Evolutionary conservation across 106 monocot species (phyloP), one percentile per base, ranked within the genome.

Genomic region (Allium fistulosum): DNA sequence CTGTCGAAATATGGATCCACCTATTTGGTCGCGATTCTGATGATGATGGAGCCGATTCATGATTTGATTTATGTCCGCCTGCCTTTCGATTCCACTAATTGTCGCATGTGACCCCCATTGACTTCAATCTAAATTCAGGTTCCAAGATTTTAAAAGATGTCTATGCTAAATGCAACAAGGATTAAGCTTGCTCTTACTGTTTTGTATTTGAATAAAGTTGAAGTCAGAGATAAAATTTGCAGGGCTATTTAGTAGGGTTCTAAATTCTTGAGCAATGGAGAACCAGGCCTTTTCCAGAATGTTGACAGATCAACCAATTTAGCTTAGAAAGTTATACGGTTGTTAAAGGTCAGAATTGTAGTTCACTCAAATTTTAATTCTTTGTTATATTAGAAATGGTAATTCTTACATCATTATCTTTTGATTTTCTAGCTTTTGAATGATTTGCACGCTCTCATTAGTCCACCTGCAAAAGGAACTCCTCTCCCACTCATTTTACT

Each of bases 171-270:
- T 71, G 80, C 76, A n/a, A 75, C 84, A 49, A 81, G 89, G 71
- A 80, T 81, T 46, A 83, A 94, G 71, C 86, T 94, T 66, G 86
- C 79, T 69, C 82, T 90, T 11, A 52, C 87, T 51, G 84, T 94
- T 53, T 68, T 89, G 63, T 94, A 94, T 71, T 59, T 94, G 69
- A 94, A 90, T 78, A 89, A 94, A 81, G 73, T 88, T 48, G 93
- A 94, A 71, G 86, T 88, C 15, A 86, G 93, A 72, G 93, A 94
- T 78, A 94, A 94, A 78, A 87, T 94, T 47, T 94, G 93, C 59
- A 79, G 93, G 58, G 84, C 89, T 57, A 94, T 94, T 51, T 88
- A 94, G 59, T 94, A 94, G 74, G 93, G 89, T 5, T 89, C 93
- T 2, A 94, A 90, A 72, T 90, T 89, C 58, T 28, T 94, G 72